A percentile compares a stretch with the other conserved stretches of the same genome.
These are phyloP conservation scores for Arthroderma sp. DNA, from an alignment of 2,329 filamentous ascomycete genomes.

Conservation along the genomic window DNA sequence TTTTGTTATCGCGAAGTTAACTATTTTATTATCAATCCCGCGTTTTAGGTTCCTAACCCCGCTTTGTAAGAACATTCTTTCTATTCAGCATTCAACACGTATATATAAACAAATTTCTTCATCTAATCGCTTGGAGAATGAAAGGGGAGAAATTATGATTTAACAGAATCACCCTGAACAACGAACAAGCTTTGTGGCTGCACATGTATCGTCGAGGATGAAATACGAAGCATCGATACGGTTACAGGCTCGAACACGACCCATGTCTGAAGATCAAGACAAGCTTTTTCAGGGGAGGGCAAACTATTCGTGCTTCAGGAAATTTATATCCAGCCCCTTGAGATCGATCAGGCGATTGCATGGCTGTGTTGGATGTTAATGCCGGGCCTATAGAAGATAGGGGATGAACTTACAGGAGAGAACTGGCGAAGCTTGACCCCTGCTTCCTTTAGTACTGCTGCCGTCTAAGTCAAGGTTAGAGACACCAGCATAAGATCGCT, in stretches of 20 bases:
- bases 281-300: neutral
- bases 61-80: neutral
- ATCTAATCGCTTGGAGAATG: neutral
- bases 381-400: conserved; percentile 5
- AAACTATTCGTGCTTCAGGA: neutral
- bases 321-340: conserved; percentile 24
- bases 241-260: neutral
- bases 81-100: neutral
- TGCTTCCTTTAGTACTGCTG: conserved; percentile 68
- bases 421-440: conserved; percentile 82
- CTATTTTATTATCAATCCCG: neutral
- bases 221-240: neutral
- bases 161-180: neutral
- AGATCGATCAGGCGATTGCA: conserved; percentile 54
- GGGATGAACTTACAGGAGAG: conserved; percentile 52
- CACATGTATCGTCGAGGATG: neutral
- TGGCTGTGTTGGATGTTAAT: conserved; percentile 35
- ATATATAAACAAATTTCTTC: neutral
- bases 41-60: conserved; percentile 1
- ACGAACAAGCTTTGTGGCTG: neutral
- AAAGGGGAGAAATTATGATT: neutral
- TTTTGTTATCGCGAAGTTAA: neutral
- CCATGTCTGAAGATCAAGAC: neutral
- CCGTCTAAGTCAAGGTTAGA: conserved; percentile 40
- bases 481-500: neutral